Conservation (phyloP, 345 rosid genomes). For the Diplotaxis tenuifolia region DNA sequence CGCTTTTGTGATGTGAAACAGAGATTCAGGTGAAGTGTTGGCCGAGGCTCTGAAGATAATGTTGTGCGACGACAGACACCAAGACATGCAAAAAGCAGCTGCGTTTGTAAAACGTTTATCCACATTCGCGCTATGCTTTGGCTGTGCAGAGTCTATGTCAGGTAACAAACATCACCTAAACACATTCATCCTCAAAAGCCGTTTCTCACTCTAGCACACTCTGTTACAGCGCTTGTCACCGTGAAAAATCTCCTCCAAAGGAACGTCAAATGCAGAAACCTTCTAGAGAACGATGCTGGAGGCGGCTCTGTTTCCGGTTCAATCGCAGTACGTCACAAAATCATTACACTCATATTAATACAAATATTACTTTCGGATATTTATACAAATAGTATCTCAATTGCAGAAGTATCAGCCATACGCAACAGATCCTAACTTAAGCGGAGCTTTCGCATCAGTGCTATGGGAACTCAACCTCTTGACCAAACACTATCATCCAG, state of each 20-base stretch:
- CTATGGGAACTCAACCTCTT: neutral
- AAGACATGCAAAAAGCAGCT: constrained; percentile 97
- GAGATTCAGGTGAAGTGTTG: constrained; percentile 81
- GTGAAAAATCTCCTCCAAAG: constrained; percentile 75
- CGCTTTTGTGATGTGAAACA: constrained; percentile 33
- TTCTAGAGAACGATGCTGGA: constrained; percentile 93
- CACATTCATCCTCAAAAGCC: neutral
- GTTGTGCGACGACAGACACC: constrained; percentile 92
- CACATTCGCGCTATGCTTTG: constrained; percentile 71
- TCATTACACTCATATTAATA: neutral
- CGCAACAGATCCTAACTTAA: constrained; percentile 77
- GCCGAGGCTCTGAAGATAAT: constrained; percentile 91
- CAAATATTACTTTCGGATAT: neutral
- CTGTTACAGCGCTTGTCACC: constrained; percentile 72
- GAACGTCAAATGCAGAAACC: constrained; percentile 83
- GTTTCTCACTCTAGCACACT: constrained; percentile 18
- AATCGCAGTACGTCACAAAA: constrained; percentile 55
- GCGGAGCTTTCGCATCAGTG: constrained; percentile 90
- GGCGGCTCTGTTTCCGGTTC: constrained; percentile 97
- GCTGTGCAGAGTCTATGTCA: constrained; percentile 89
- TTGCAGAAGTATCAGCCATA: constrained; percentile 85
- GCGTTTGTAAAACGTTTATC: constrained; percentile 92
- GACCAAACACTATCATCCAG: neutral
- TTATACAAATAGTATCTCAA: neutral
- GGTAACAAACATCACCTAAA: constrained; percentile 39